Percentiles rank a stretch among this genome's conserved stretches.
Conservation (phyloP, 768 basidiomycete genomes). For the Pisolithus sp. region DNA sequence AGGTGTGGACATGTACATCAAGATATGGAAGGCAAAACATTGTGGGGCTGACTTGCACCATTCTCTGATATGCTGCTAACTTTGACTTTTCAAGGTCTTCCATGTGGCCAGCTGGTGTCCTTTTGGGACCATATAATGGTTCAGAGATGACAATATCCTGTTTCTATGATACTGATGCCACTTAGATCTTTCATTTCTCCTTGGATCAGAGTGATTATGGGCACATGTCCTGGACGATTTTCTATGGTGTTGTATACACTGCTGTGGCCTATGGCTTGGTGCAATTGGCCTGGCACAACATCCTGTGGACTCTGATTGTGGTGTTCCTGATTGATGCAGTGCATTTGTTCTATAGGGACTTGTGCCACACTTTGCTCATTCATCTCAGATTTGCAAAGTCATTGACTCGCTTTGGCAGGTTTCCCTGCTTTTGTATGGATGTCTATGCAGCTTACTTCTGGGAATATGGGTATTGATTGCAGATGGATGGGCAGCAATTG, state of each 20-base stretch:
- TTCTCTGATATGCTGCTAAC: not conserved
- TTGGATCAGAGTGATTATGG: not conserved
- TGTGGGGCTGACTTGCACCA: not conserved
- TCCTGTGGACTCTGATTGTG: not conserved
- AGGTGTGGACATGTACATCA: slow-evolving; percentile 1
- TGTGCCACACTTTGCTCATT: not conserved
- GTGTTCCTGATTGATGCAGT: not conserved
- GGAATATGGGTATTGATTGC: not conserved
- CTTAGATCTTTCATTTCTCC: not conserved
- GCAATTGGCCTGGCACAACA: not conserved
- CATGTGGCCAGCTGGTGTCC: not conserved
- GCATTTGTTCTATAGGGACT: not conserved
- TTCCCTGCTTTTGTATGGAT: not conserved
- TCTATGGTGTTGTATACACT: not conserved
- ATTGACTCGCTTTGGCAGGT: not conserved
- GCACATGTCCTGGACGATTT: not conserved
- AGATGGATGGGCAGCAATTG: not conserved
- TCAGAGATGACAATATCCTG: not conserved
- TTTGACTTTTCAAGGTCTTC: not conserved
- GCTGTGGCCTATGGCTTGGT: not conserved
- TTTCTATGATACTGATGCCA: not conserved
- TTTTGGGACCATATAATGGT: not conserved
- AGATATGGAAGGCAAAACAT: not conserved
- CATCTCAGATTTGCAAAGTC: not conserved
- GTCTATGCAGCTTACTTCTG: not conserved